Conservation (phyloP, 73 alveolate species). For the Paramecium sexaurelia region DNA sequence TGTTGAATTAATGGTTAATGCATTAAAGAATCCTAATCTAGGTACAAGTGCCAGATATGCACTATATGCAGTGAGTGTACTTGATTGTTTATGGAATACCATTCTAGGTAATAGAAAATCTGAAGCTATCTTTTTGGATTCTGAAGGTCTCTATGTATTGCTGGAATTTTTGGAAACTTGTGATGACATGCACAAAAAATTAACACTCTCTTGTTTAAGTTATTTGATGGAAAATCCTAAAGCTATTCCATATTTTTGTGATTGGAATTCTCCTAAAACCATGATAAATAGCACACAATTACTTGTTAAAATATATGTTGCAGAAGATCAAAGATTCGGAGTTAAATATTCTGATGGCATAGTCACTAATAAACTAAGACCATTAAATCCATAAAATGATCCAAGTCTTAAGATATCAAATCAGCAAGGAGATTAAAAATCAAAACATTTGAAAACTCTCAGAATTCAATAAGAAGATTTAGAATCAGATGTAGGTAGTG, state of each 20-base stretch:
- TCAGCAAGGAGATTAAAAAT: constrained; percentile 59
- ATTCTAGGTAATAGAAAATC: constrained; percentile 92
- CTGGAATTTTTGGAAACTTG: constrained; percentile 94
- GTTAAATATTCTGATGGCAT: constrained; percentile 83
- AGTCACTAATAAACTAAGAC: constrained; percentile 80
- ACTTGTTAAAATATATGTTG: constrained; percentile 85
- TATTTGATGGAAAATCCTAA: constrained; percentile 89
- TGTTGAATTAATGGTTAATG: constrained; percentile 90
- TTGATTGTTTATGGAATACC: constrained; percentile 94
- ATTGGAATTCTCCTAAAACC: constrained; percentile 94
- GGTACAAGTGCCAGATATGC: constrained; percentile 73
- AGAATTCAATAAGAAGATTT: constrained; percentile 61
- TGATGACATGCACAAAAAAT: constrained; percentile 88
- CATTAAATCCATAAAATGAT: constrained; percentile 83
- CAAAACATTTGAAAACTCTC: constrained; percentile 77
- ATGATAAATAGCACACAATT: constrained; percentile 93
- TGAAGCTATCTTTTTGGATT: constrained; percentile 92
- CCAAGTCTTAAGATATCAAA: constrained; percentile 45
- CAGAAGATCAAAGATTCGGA: constrained; percentile 92
- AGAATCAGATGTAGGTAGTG: constrained; percentile 70
- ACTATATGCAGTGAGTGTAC: constrained; percentile 78
- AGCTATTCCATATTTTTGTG: constrained; percentile 87
- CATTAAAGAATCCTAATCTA: constrained; percentile 76
- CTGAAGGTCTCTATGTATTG: constrained; percentile 92
- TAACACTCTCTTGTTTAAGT: constrained; percentile 88